A percentile compares a stretch with the other conserved stretches of the same genome.
These are phyloP conservation scores for Hawksworthiomyces lignivorus DNA, from an alignment of 2,329 filamentous ascomycete genomes.

Conservation along the genomic window DNA sequence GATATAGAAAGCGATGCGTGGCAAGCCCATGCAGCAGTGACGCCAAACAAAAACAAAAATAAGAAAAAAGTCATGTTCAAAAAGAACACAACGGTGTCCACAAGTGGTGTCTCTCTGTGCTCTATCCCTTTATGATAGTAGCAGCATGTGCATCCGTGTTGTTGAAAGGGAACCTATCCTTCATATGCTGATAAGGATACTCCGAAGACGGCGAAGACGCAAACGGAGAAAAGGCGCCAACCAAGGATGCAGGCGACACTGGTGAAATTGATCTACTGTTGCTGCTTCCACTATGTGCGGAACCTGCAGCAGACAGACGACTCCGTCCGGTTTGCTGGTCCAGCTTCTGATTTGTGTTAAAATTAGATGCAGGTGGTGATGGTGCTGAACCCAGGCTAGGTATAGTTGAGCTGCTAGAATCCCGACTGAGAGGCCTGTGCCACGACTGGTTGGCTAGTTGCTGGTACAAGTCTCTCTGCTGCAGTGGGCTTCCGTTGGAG, in stretches of 20 bases:
- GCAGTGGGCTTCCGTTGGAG: conserved; percentile 30
- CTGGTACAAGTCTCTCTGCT: conserved; percentile 18
- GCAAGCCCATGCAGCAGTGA: no score
- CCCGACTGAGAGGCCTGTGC: conserved; percentile 32
- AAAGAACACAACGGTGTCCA: no score
- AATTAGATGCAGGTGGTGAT: background rate
- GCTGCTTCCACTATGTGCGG: conserved; percentile 13
- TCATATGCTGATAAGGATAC: conserved; percentile 32
- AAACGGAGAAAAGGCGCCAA: conserved; percentile 35
- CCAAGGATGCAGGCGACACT: conserved; percentile 37
- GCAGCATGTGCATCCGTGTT: conserved; percentile 39
- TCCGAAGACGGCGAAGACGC: conserved; percentile 39
- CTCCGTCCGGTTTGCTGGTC: conserved; percentile 13
- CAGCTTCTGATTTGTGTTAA: background rate
- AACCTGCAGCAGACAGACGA: background rate
- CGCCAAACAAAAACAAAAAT: no score
- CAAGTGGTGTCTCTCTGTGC: no score
- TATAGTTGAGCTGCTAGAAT: conserved; percentile 23
- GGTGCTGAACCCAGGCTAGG: conserved; percentile 11
- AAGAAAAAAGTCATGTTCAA: no score
- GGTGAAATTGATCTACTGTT: conserved; percentile 25
- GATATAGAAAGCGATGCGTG: no score
- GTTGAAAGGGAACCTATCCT: conserved; percentile 42
- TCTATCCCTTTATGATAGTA: conserved; percentile 39
- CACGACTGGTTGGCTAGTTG: conserved; percentile 32